Base-by-base conservation (phyloP, 768 basidiomycete genomes). In the Termitomyces sp. region DNA sequence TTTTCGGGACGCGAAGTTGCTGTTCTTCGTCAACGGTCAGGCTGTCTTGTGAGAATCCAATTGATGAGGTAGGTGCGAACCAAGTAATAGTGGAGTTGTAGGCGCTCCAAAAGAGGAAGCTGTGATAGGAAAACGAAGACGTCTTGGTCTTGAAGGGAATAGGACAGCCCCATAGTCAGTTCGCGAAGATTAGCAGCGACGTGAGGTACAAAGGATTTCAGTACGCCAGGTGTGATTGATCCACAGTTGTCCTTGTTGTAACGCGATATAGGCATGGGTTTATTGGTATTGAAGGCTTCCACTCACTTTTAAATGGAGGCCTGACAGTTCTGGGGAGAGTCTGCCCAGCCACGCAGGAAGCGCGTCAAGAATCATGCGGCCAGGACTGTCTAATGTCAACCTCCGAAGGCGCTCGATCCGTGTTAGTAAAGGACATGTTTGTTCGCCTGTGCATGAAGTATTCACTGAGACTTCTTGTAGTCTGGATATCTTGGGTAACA, bases 221-320 rank as follows among this genome's bases (percentile, higher is more conserved):
- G 69, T 2, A 85, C 80, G 0, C 84, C 83, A 10, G 84, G 85
- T 0, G 85, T 86, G 16, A 87, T 72, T 5, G 84, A 87, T 6
- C 84, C 84, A 63, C 85, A 87, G 54, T 85, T 81, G 33, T 73
- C 75, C 84, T 86, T 47, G 50, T 4, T 54, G 13, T 36, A 46
- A 56, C 16, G 24, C 15, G 7, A 28, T 29, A 49, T 31, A 9
- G 15, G 20, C 8, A 41, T 7, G 7, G 15, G 2, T 29, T 34
- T 2, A 20, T 10, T n/a, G 15, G 4, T 2, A 29, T 41, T n/a
- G n/a, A n/a, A 26, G 13, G 10, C 24, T 44, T 3, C 31, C 24
- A 39, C 75, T 57, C 56, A 81, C 82, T 64, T 68, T 72, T 4
- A 85, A 64, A 67, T 78, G 75, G 24, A 83, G 67, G 37, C 69